Evolutionary conservation across 2,329 filamentous ascomycete species (phyloP), one percentile per base, ranked within the genome.

Genomic region (Exutisphaerella laricina): DNA sequence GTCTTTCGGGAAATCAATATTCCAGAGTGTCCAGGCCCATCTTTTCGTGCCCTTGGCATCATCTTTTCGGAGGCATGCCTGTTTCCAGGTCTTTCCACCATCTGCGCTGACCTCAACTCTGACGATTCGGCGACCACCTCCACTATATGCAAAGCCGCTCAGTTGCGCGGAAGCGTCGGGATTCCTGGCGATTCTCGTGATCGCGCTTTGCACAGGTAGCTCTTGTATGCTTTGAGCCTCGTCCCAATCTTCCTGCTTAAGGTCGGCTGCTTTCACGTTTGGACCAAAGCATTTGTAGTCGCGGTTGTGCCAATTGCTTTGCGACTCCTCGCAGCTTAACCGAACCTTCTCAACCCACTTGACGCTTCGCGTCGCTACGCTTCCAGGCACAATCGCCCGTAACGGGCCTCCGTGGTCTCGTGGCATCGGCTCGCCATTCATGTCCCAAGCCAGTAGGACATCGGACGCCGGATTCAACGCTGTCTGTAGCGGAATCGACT

Each of bases 251-350:
- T 46, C 36, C 4, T 78, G 73, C 16, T 72, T 70, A 22, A 66
- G 66, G 9, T 68, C 66, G 6, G 41, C 38, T 12, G 43, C 51
- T 30, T 39, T 26, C 4, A 56, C 49, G 17, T 58, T 58, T 3
- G 80, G 80, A 0, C 80, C 78, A 46, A 84, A 83, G 55, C 75
- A 78, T 59, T 84, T 84, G 64, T 85, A 84, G 58, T 85, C 81
- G 13, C 75, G 71, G 16, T 77, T 70, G 57, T 84, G 79, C 79
- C 80, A 82, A 56, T 82, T 75, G 31, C 74, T 80, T 3, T 71
- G 64, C 52, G 78, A 81, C 60, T 85, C 82, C 49, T 85, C 81
- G 43, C 80, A 78, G 28, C 78, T 77, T 1, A 85, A 68, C 0
- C 76, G 72, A 41, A 85, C 79, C 32, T 75, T 74, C 4, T 48